Evolutionary conservation across 306 rosid genomes (phyloP).

Genomic region (Carpinus viminea): DNA sequence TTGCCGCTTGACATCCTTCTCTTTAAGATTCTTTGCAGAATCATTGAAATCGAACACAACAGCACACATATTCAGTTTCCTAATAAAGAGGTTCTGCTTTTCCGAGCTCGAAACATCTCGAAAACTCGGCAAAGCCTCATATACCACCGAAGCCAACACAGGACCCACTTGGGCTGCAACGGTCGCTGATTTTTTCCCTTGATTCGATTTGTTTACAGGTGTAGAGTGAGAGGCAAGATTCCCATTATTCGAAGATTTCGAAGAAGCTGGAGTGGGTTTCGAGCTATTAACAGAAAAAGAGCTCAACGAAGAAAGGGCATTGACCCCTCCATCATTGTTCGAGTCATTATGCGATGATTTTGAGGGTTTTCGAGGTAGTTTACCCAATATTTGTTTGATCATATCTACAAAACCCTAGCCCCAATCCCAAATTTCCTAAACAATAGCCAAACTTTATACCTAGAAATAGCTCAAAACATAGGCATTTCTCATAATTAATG

Average conservation of each 20-base stretch:
- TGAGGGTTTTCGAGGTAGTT: slow-evolving; percentile 59
- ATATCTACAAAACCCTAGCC: slow-evolving; percentile 39
- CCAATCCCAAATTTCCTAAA: not conserved
- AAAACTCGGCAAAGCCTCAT: slow-evolving; percentile 61
- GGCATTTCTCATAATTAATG: slow-evolving; percentile 22
- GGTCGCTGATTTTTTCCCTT: slow-evolving; percentile 38
- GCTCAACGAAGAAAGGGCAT: slow-evolving; percentile 36
- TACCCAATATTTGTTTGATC: slow-evolving; percentile 58
- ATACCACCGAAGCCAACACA: slow-evolving; percentile 31
- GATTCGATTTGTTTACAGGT: slow-evolving; percentile 23
- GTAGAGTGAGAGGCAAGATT: slow-evolving; percentile 24
- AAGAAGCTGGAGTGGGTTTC: slow-evolving; percentile 38
- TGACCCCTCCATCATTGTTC: slow-evolving; percentile 38
- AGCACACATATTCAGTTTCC: slow-evolving; percentile 55
- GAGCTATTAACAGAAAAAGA: slow-evolving; percentile 41
- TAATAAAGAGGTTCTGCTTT: slow-evolving; percentile 47
- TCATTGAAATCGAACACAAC: slow-evolving; percentile 55
- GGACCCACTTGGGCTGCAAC: slow-evolving; percentile 30
- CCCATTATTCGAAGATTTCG: slow-evolving; percentile 49
- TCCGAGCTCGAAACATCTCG: slow-evolving; percentile 53
- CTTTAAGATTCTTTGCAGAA: slow-evolving; percentile 47
- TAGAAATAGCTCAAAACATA: slow-evolving; percentile 8
- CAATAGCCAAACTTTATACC: slow-evolving; percentile 22
- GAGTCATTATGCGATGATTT: slow-evolving; percentile 43
- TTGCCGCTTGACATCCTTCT: slow-evolving; percentile 55